A percentile compares a stretch with the other conserved stretches of the same genome.
Conservation (phyloP, 495 filamentous ascomycete genomes). For the Talaromyces ruber region DNA sequence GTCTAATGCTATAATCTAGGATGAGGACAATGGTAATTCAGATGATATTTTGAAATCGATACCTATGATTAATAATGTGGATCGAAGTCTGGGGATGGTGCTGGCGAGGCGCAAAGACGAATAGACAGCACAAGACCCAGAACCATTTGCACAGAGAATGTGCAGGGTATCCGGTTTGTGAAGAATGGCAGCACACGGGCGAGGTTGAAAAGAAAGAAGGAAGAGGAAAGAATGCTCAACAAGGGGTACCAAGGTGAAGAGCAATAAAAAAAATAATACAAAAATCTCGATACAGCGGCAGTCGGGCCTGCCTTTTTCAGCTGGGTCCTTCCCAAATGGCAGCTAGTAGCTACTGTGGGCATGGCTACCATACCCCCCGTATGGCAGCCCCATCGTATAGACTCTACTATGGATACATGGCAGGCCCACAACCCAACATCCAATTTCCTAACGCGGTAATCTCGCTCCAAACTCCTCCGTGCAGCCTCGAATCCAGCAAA, state of each 20-base stretch:
- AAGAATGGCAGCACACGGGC: not conserved
- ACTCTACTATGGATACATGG: no score
- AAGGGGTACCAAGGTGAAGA: not conserved
- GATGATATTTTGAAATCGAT: not conserved
- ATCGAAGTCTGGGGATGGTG: not conserved
- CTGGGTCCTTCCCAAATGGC: not conserved
- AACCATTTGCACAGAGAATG: not conserved
- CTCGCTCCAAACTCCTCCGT: not conserved
- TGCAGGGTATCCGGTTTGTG: not conserved
- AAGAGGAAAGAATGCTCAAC: not conserved
- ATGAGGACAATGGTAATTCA: not conserved
- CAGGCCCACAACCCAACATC: not conserved
- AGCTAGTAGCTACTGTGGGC: not conserved
- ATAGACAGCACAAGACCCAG: not conserved
- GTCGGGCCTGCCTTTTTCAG: not conserved
- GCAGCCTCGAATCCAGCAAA: not conserved
- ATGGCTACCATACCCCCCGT: not conserved
- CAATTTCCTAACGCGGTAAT: not conserved
- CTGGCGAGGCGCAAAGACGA: not conserved
- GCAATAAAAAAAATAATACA: not conserved
- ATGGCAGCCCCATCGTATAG: not conserved
- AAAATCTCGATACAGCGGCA: slow-evolving; percentile 1
- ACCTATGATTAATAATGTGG: not conserved
- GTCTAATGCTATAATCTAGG: not conserved
- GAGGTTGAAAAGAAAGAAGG: not conserved